Conservation (phyloP, 2,329 filamentous ascomycete species). For the Diaporthe caulivora region DNA sequence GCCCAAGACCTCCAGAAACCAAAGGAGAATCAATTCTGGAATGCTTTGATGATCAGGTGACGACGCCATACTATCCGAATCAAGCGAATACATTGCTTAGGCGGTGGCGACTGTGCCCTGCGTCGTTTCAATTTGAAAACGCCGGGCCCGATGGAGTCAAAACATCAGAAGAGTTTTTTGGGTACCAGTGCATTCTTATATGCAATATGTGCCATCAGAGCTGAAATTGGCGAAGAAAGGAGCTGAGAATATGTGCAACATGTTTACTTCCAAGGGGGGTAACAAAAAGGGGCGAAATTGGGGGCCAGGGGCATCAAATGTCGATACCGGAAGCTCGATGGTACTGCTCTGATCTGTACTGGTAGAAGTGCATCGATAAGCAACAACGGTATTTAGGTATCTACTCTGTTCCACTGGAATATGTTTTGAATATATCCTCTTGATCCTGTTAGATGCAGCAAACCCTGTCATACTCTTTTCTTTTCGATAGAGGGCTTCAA, state of each 20-base stretch:
- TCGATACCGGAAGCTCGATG: not conserved
- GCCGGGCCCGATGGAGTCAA: not conserved
- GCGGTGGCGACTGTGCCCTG: no score
- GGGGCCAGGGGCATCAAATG: not conserved
- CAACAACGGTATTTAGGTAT: no score
- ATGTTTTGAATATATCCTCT: no score
- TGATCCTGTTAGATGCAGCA: no score
- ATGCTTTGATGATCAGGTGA: not conserved
- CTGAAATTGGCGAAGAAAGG: not conserved
- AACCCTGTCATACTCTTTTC: no score
- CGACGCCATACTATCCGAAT: not conserved
- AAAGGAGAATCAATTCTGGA: constrained; percentile 26
- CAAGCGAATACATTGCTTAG: no score
- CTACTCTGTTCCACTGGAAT: no score
- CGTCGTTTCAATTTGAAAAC: not conserved
- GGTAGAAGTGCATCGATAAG: no score
- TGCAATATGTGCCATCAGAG: not conserved
- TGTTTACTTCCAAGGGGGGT: no score
- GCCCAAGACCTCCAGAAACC: constrained; percentile 25
- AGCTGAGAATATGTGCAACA: not conserved
- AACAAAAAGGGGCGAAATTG: no score
- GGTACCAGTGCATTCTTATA: not conserved
- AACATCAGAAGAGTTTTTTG: not conserved
- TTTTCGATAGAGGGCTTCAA: no score
- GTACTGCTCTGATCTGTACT: not conserved